A percentile compares a stretch with the other conserved stretches of the same genome.
Conservation (phyloP, 2,329 filamentous ascomycete genomes). For the Colletotrichum brevisporum region DNA sequence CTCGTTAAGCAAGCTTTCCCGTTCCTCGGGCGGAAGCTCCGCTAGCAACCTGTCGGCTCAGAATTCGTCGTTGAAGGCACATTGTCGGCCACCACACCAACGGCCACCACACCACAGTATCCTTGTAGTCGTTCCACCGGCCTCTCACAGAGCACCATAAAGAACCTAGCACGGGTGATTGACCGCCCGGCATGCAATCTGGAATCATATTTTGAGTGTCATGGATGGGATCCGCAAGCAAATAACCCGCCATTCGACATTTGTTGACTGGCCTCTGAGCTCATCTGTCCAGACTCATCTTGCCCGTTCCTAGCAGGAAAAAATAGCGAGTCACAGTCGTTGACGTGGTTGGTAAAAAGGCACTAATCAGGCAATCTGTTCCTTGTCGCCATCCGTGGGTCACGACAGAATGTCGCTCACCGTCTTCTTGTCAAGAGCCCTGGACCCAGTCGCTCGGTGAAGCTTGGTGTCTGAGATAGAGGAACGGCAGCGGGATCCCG, state of each 20-base stretch:
- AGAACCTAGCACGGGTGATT: slow-evolving; percentile 24
- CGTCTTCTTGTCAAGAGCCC: slow-evolving; percentile 30
- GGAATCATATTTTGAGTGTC: slow-evolving; percentile 21
- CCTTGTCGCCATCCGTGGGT: slow-evolving; percentile 15
- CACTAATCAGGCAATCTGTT: slow-evolving; percentile 5
- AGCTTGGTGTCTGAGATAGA: slow-evolving; percentile 33
- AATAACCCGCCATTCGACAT: slow-evolving; percentile 5
- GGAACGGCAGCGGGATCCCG: slow-evolving; percentile 23
- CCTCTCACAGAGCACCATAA: slow-evolving; percentile 8
- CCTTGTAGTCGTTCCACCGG: slow-evolving; percentile 32
- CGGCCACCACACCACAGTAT: slow-evolving; percentile 19
- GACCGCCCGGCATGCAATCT: slow-evolving; percentile 23
- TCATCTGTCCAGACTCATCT: slow-evolving; percentile 2
- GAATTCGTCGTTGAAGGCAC: slow-evolving; percentile 13
- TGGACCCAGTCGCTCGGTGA: slow-evolving; percentile 22
- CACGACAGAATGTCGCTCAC: slow-evolving; percentile 20
- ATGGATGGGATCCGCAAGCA: slow-evolving; percentile 21
- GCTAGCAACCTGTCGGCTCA: background rate
- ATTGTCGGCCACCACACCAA: slow-evolving; percentile 13
- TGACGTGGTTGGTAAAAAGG: slow-evolving; percentile 16
- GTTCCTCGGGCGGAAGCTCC: slow-evolving; percentile 26
- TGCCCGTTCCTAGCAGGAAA: slow-evolving; percentile 20
- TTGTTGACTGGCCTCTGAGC: slow-evolving; percentile 17
- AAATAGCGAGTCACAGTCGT: slow-evolving; percentile 13
- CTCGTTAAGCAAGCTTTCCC: slow-evolving; percentile 20